phyloP scores from a whole-genome alignment of 192 early-diverging fungal genomes.

The Linnemannia elongata region DNA sequence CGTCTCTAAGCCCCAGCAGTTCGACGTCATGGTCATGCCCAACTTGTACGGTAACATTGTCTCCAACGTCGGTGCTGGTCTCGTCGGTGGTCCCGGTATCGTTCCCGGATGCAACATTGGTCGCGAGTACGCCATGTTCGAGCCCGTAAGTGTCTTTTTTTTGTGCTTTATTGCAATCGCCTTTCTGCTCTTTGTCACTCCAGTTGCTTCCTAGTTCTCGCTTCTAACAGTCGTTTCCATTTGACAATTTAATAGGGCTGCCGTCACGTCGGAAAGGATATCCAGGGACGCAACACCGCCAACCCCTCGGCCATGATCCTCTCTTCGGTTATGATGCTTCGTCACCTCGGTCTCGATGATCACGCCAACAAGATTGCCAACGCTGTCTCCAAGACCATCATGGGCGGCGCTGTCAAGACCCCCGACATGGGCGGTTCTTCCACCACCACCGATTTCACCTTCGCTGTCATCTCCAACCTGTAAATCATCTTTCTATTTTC shows the following conservation, averaged over 20 bases:
- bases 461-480: conserved; percentile 84
- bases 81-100: conserved; percentile 96
- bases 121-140: conserved; percentile 96
- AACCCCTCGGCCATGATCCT: conserved; percentile 96
- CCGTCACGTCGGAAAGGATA: conserved; percentile 98
- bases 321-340: conserved; percentile 95
- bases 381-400: conserved; percentile 91
- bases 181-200: background rate
- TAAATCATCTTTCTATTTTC: conserved; percentile 50
- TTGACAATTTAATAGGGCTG: conserved; percentile 70
- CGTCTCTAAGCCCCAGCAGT: conserved; percentile 97
- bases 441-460: conserved; percentile 95
- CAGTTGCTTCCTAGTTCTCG: background rate
- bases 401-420: conserved; percentile 80
- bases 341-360: conserved; percentile 91
- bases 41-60: conserved; percentile 99
- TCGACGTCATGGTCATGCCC: conserved; percentile 99
- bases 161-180: background rate
- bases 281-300: conserved; percentile 94
- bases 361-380: conserved; percentile 93
- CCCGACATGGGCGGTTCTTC: conserved; percentile 90
- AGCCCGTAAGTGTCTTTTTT: conserved; percentile 77
- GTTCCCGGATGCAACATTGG: conserved; percentile 99
- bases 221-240: background rate
- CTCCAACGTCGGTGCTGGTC: conserved; percentile 96